Evolutionary conservation across 176 grass and related monocot species (phyloP).

Genomic region (Microstegium vimineum): DNA sequence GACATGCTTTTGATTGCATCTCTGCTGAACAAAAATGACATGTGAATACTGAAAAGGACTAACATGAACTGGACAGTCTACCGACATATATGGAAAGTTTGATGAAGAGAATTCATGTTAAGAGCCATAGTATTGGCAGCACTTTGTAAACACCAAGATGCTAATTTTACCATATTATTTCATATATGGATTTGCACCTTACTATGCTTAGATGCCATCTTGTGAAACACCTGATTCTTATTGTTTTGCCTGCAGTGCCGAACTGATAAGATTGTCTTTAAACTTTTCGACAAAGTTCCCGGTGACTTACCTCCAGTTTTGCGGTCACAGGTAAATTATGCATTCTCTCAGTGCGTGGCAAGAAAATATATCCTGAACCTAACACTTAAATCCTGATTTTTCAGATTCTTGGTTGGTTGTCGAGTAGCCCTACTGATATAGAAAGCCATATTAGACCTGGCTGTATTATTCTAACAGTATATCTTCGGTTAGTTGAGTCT

Average conservation of each 20-base stretch:
- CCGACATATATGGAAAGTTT: neutral
- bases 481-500: constrained; percentile 82
- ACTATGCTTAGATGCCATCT: neutral
- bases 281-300: constrained; percentile 95
- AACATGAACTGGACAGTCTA: neutral
- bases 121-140: neutral
- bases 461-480: constrained; percentile 94
- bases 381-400: constrained; percentile 43
- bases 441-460: constrained; percentile 98
- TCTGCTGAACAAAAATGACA: neutral
- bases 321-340: constrained; percentile 64
- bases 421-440: constrained; percentile 93
- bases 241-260: constrained; percentile 60
- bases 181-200: neutral
- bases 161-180: neutral
- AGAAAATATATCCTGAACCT: constrained; percentile 13
- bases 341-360: constrained; percentile 3
- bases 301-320: constrained; percentile 81
- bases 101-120: constrained; percentile 1
- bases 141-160: neutral
- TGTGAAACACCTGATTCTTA: neutral
- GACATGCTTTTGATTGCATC: neutral
- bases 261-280: constrained; percentile 95
- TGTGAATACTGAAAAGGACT: neutral
- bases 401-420: constrained; percentile 97